Evolutionary conservation across 2,329 filamentous ascomycete genomes (phyloP), one percentile per base, ranked within the genome.

Genomic region (Trichoderma polysporum): DNA sequence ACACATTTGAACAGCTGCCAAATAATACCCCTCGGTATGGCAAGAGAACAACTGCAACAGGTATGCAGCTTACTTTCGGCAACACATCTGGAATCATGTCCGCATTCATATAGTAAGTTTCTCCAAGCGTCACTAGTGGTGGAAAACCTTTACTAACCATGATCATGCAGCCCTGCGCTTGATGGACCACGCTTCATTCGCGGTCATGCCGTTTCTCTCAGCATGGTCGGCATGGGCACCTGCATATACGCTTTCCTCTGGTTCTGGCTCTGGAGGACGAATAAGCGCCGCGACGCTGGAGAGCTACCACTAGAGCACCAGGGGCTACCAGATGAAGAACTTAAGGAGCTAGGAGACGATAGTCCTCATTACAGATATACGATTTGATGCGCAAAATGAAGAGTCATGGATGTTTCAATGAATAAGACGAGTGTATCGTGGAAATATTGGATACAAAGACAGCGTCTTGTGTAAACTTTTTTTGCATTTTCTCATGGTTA

Each of bases 21-120:
- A 88, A 85, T 19, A 93, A 93, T 68, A 84, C 85, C 17, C 91
- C 91, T 1, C 83, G 91, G 8, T 94, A 93, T 70, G 91, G 90
- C 10, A 94, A 93, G 76, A 82, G 91, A 35, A 90, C 90, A 0
- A 90, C 89, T 0, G 90, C 89, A 0, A 91, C 86, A 1, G 91
- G 89, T 0, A 74, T 93, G 74, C 90, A 93, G 74, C 80, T 93
- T 39, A 91, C 87, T 0, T 84, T 89, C 61, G 90, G 90, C 2
- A 93, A 93, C 70, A 82, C 83, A 17, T 85, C 88, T 12, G 91
- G 91, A 2, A 90, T 93, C 70, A 90, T 92, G 88, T 85, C 89
- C 3, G 86, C 89, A 0, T 93, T 92, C 71, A 86, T 91, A 63
- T 85, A 85, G 78, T 80, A 66, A 71, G 60, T 33, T 25, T 12